A percentile compares a stretch with the other conserved stretches of the same genome.
Evolutionary conservation across 495 filamentous ascomycete species (phyloP).

Genomic region (Penicillium manginii): DNA sequence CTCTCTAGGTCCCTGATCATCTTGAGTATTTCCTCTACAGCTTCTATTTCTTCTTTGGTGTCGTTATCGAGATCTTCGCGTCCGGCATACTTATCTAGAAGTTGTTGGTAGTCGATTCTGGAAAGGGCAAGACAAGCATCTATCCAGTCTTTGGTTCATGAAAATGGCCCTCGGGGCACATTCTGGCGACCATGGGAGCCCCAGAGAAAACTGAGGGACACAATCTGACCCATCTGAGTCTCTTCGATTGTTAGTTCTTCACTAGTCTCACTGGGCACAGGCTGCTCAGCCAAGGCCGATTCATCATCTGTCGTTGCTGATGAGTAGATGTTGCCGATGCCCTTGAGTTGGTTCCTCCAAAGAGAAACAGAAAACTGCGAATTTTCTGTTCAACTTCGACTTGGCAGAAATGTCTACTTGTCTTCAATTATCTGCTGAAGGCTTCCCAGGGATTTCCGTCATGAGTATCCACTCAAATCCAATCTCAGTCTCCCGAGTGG

Average conservation of each 20-base stretch:
- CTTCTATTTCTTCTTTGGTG: constrained; percentile 2
- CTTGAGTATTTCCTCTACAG: constrained; percentile 4
- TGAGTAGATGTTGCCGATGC: constrained; percentile 17
- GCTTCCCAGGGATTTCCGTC: constrained; percentile 46
- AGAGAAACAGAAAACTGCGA: constrained; percentile 5
- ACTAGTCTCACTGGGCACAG: too few species aligned
- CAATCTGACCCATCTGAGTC: background rate
- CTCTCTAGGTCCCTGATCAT: background rate
- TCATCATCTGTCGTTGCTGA: too few species aligned
- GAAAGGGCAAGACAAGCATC: background rate
- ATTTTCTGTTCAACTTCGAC: background rate
- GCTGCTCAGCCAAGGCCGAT: too few species aligned
- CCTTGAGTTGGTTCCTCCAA: constrained; percentile 3
- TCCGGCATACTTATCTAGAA: too few species aligned
- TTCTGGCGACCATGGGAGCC: background rate
- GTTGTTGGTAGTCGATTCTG: too few species aligned
- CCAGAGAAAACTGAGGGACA: background rate
- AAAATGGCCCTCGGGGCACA: background rate
- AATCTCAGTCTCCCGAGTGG: constrained; percentile 47
- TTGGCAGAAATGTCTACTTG: constrained; percentile 15
- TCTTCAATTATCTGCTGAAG: constrained; percentile 44
- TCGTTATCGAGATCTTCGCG: constrained; percentile 15
- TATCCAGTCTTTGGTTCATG: background rate
- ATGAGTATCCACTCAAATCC: constrained; percentile 65
- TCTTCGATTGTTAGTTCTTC: constrained; percentile 1